These are phyloP conservation scores for Rhizophora mangle DNA, from an alignment of 345 rosid species.

Conservation along the genomic window DNA sequence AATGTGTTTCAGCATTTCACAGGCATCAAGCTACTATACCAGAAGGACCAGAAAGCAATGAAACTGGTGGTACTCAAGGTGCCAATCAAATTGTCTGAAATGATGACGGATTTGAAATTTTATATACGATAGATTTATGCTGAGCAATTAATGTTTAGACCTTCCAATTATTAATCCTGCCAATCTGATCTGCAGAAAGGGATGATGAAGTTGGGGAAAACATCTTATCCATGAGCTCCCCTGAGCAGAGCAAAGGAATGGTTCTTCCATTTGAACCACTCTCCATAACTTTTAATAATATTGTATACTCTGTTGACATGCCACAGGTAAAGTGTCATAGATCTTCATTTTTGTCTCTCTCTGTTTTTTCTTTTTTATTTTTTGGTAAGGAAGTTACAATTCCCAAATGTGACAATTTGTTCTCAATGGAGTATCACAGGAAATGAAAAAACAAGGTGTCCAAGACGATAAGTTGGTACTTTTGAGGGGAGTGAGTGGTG, in stretches of 20 bases:
- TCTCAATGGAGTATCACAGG: slow-evolving; percentile 23
- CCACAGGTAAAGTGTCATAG: slow-evolving; percentile 47
- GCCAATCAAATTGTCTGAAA: too few species aligned
- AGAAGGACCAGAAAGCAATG: slow-evolving; percentile 15
- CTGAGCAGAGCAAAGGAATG: slow-evolving; percentile 46
- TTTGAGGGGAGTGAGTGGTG: slow-evolving; percentile 63
- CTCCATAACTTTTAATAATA: slow-evolving; percentile 50
- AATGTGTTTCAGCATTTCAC: slow-evolving; percentile 42
- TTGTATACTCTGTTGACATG: slow-evolving; percentile 63
- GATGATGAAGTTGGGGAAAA: neutral
- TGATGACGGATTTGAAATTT: too few species aligned
- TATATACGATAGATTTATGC: too few species aligned
- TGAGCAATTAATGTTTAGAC: too few species aligned
- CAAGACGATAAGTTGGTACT: slow-evolving; percentile 50
- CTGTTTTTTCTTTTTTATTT: neutral
- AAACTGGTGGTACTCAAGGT: neutral
- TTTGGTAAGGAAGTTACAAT: neutral
- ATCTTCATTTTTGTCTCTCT: neutral
- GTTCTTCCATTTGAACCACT: slow-evolving; percentile 70
- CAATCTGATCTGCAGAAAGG: neutral
- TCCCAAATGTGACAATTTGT: neutral
- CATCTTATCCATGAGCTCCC: neutral
- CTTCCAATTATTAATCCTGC: too few species aligned
- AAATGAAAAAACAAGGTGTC: slow-evolving; percentile 52
- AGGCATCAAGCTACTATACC: slow-evolving; percentile 40